Percentiles rank a stretch among this genome's conserved stretches.
Evolutionary conservation across 2,329 filamentous ascomycete species (phyloP).

Genomic region (Geosmithia morbida): DNA sequence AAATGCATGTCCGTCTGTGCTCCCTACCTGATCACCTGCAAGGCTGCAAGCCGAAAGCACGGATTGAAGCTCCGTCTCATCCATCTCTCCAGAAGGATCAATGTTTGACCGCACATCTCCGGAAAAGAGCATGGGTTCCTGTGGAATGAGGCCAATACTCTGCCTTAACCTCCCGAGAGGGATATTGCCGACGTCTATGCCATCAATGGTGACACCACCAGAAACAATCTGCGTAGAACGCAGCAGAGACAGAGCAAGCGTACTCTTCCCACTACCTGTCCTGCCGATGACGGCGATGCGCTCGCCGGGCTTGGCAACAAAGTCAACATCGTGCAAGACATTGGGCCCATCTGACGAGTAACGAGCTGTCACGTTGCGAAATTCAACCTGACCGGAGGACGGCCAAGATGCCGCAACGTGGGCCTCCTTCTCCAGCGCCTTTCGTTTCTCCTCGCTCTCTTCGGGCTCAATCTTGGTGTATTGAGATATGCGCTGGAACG

Average conservation of each 20-base stretch:
- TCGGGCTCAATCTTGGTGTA: constrained; percentile 31
- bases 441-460: constrained; percentile 24
- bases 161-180: constrained; percentile 34
- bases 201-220: constrained; percentile 39
- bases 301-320: constrained; percentile 48
- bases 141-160: constrained; percentile 41
- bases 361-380: constrained; percentile 33
- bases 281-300: constrained; percentile 69
- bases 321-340: constrained; percentile 34
- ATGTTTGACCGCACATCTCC: constrained; percentile 41
- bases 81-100: constrained; percentile 45
- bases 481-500: constrained; percentile 35
- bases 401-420: constrained; percentile 31
- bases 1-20: constrained; percentile 1
- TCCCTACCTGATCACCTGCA: neutral
- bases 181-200: constrained; percentile 36
- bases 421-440: constrained; percentile 16
- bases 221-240: constrained; percentile 36
- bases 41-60: constrained; percentile 45
- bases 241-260: constrained; percentile 41
- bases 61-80: constrained; percentile 36
- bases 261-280: constrained; percentile 74
- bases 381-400: constrained; percentile 29
- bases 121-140: constrained; percentile 44
- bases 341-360: constrained; percentile 29